Percentiles rank a stretch among this genome's conserved stretches.
Evolutionary conservation across 1,139 yeast genomes (phyloP).

Genomic region (Lodderomyces jiufengensis): DNA sequence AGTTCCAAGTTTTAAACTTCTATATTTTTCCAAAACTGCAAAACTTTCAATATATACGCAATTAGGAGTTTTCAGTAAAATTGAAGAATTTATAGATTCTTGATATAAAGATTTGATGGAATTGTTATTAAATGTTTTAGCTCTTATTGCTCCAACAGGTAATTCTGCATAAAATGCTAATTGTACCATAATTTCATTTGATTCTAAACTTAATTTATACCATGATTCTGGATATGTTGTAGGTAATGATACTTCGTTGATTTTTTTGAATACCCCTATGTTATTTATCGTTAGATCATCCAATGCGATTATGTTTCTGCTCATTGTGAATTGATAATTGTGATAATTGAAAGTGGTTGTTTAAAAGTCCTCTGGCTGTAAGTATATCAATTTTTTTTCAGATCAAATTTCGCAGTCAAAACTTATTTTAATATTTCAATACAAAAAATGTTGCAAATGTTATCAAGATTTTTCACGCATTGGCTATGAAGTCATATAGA

Average conservation of each 20-base stretch:
- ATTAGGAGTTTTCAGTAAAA: slow-evolving; percentile 36
- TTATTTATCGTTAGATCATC: slow-evolving; percentile 58
- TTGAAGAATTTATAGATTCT: slow-evolving; percentile 16
- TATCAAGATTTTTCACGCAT: too few species aligned
- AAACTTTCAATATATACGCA: slow-evolving; percentile 64
- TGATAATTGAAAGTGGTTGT: too few species aligned
- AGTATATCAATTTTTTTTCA: too few species aligned
- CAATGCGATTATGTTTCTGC: slow-evolving; percentile 41
- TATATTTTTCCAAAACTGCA: slow-evolving; percentile 62
- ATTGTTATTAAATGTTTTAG: slow-evolving; percentile 37
- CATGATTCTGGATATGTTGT: slow-evolving; percentile 42
- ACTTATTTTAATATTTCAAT: too few species aligned
- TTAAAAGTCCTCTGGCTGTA: background rate
- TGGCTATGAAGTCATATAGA: too few species aligned
- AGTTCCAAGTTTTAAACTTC: slow-evolving; percentile 60
- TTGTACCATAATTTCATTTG: slow-evolving; percentile 29
- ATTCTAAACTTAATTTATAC: slow-evolving; percentile 37
- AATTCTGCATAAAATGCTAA: slow-evolving; percentile 58
- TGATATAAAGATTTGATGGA: slow-evolving; percentile 25
- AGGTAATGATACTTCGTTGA: slow-evolving; percentile 43
- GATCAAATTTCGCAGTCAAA: too few species aligned
- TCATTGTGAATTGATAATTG: slow-evolving; percentile 14
- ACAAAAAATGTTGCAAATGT: too few species aligned
- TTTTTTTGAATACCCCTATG: slow-evolving; percentile 48
- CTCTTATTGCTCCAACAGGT: slow-evolving; percentile 70